These are phyloP conservation scores for Metschnikowia henanensis DNA, from an alignment of 805 yeast genomes.

Conservation along the genomic window DNA sequence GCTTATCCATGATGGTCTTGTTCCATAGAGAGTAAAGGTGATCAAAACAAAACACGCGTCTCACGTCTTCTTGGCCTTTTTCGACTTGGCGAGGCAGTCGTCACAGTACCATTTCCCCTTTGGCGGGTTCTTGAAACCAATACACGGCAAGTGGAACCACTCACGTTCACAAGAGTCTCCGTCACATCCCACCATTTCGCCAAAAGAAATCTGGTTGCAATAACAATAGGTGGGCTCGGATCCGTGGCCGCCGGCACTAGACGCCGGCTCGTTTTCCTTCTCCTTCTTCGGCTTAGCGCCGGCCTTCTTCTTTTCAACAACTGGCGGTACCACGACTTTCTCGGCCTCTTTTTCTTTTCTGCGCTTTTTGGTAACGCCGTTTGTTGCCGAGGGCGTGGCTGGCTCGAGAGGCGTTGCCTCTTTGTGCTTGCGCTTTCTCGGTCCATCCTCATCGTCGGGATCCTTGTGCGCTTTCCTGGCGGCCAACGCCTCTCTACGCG, in stretches of 20 bases:
- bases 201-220: slow-evolving; percentile 95
- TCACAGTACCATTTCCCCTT: slow-evolving; percentile 54
- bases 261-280: slow-evolving; percentile 14
- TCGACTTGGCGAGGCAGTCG: slow-evolving; percentile 38
- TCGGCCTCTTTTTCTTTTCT: slow-evolving; percentile 16
- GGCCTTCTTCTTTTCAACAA: slow-evolving; percentile 21
- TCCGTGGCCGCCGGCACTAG: slow-evolving; percentile 12
- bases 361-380: slow-evolving; percentile 10
- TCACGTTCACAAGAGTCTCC: slow-evolving; percentile 89
- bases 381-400: not conserved
- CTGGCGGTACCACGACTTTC: slow-evolving; percentile 7
- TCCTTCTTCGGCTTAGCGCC: slow-evolving; percentile 23
- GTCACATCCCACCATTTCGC: slow-evolving; percentile 99
- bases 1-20: no score
- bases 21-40: no score
- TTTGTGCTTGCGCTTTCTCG: slow-evolving; percentile 15
- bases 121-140: slow-evolving; percentile 83
- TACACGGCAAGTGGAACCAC: slow-evolving; percentile 96
- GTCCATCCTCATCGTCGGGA: slow-evolving; percentile 28
- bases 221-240: slow-evolving; percentile 88
- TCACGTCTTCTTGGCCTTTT: slow-evolving; percentile 18
- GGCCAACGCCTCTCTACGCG: slow-evolving; percentile 89
- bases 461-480: slow-evolving; percentile 69
- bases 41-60: no score
- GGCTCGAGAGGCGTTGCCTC: slow-evolving; percentile 25